These are phyloP conservation scores for Yamadazyma conglobata DNA, from an alignment of 1,139 yeast species.

Conservation along the genomic window DNA sequence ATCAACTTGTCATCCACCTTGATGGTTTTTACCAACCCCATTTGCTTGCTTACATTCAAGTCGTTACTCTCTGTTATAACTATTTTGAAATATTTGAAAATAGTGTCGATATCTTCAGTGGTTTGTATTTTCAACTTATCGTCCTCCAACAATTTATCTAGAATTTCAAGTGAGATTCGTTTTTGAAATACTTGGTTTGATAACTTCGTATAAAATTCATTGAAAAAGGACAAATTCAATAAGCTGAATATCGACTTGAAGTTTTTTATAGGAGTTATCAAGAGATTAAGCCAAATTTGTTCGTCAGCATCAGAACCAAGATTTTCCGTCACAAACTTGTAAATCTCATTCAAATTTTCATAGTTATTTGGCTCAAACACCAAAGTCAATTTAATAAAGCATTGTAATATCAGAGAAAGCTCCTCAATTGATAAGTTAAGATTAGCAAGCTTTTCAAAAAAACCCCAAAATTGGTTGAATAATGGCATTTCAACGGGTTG, in stretches of 20 bases:
- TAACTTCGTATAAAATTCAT: conserved; percentile 37
- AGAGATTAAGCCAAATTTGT: conserved; percentile 50
- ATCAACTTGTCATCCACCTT: conserved; percentile 28
- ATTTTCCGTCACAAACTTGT: conserved; percentile 54
- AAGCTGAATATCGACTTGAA: conserved; percentile 31
- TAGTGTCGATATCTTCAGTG: conserved; percentile 39
- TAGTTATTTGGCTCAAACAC: conserved; percentile 63
- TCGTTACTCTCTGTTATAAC: conserved; percentile 32
- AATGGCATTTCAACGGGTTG: conserved; percentile 4
- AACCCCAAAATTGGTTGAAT: conserved; percentile 57
- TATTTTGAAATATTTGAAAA: conserved; percentile 41
- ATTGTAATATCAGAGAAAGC: conserved; percentile 60
- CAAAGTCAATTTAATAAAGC: conserved; percentile 61
- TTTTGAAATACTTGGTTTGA: conserved; percentile 32
- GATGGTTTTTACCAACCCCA: conserved; percentile 36
- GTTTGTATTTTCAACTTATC: conserved; percentile 9
- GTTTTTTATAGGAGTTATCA: conserved; percentile 55
- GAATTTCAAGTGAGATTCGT: conserved; percentile 40
- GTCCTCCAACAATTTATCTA: conserved; percentile 32
- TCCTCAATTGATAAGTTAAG: conserved; percentile 62
- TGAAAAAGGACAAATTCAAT: conserved; percentile 36
- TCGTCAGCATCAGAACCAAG: conserved; percentile 24
- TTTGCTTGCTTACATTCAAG: conserved; percentile 32
- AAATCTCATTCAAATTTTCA: conserved; percentile 60
- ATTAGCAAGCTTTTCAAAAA: conserved; percentile 51